A percentile compares a stretch with the other conserved stretches of the same genome.
Evolutionary conservation across 805 yeast species (phyloP).

Genomic region (Metschnikowia arizonensis): DNA sequence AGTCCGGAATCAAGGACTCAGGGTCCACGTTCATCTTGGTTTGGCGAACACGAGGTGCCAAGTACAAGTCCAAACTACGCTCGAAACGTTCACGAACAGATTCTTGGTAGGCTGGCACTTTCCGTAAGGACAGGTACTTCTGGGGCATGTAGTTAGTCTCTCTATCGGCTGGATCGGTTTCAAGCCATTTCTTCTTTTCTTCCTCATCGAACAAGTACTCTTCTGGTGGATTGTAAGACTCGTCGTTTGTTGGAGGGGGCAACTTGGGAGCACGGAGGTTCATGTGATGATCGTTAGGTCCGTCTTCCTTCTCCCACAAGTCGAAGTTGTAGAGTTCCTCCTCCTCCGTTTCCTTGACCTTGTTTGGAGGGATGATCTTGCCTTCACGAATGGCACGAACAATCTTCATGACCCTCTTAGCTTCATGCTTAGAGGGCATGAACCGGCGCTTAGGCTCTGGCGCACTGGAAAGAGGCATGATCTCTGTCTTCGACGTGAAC

Average conservation of each 20-base stretch:
- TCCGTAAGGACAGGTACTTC: constrained; percentile 75
- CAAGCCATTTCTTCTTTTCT: constrained; percentile 69
- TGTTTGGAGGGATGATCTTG: constrained; percentile 72
- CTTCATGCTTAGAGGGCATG: constrained; percentile 95
- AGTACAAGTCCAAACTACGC: constrained; percentile 85
- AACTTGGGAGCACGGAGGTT: constrained; percentile 90
- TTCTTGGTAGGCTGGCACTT: constrained; percentile 90
- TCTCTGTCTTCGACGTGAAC: constrained; percentile 81
- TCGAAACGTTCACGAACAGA: constrained; percentile 87
- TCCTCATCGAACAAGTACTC: constrained; percentile 82
- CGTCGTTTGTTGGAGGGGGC: constrained; percentile 95
- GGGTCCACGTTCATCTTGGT: constrained; percentile 92
- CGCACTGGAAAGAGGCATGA: constrained; percentile 86
- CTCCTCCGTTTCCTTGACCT: constrained; percentile 48
- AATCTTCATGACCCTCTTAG: constrained; percentile 92
- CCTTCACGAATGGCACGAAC: constrained; percentile 97
- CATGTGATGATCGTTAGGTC: constrained; percentile 73
- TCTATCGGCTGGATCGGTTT: constrained; percentile 69
- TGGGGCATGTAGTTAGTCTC: constrained; percentile 77
- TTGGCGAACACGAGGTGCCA: constrained; percentile 94
- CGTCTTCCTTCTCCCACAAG: constrained; percentile 67
- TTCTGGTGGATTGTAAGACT: constrained; percentile 95
- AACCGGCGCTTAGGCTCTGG: constrained; percentile 98
- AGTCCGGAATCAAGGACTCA: constrained; percentile 89
- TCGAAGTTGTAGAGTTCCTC: constrained; percentile 60